These are phyloP conservation scores for Colletotrichum sp. DNA, from an alignment of 2,329 filamentous ascomycete species.

Conservation along the genomic window DNA sequence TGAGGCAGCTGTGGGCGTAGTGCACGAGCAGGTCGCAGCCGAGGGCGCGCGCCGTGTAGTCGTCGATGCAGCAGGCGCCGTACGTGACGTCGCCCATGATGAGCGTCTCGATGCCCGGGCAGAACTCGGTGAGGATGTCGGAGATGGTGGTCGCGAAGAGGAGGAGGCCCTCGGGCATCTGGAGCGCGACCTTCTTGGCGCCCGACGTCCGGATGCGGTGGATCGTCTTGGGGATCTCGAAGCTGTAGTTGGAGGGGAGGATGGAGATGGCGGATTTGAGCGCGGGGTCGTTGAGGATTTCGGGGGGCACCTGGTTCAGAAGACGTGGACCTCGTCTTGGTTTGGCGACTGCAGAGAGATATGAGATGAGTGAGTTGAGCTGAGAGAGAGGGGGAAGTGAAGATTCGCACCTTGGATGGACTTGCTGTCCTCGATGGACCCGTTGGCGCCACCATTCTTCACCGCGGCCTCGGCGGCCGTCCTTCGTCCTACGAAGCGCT, in stretches of 20 bases:
- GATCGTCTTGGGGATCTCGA: slow-evolving; percentile 98
- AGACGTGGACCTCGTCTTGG: slow-evolving; percentile 76
- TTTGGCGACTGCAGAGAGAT: slow-evolving; percentile 62
- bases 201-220: slow-evolving; percentile 84
- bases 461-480: slow-evolving; percentile 63
- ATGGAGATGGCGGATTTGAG: slow-evolving; percentile 88
- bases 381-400: neutral
- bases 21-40: slow-evolving; percentile 95
- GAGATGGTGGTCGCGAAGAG: slow-evolving; percentile 97
- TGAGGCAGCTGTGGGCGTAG: slow-evolving; percentile 95
- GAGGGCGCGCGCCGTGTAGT: slow-evolving; percentile 92
- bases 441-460: slow-evolving; percentile 39
- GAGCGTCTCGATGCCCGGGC: slow-evolving; percentile 85
- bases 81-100: slow-evolving; percentile 99
- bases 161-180: slow-evolving; percentile 94
- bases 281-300: slow-evolving; percentile 83
- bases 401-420: slow-evolving; percentile 56
- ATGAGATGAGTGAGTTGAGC: neutral
- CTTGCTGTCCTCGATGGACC: slow-evolving; percentile 61
- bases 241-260: slow-evolving; percentile 95
- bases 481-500: slow-evolving; percentile 87
- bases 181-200: slow-evolving; percentile 86
- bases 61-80: slow-evolving; percentile 97
- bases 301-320: slow-evolving; percentile 88
- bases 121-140: slow-evolving; percentile 94